Percentiles rank a stretch among this genome's conserved stretches.
These are phyloP conservation scores for Viridothelium virens DNA, from an alignment of 495 filamentous ascomycete species.

Conservation along the genomic window DNA sequence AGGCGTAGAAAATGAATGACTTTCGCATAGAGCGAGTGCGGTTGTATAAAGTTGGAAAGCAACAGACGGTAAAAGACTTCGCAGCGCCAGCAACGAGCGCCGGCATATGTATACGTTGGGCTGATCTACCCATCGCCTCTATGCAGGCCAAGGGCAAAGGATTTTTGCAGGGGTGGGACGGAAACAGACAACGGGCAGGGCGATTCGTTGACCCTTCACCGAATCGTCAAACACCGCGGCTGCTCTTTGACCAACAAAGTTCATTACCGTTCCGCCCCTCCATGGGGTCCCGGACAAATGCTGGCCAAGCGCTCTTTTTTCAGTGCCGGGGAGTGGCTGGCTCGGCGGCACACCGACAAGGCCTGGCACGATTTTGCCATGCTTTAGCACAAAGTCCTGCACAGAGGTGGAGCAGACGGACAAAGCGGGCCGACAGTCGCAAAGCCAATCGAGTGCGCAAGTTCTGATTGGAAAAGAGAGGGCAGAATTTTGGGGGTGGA, in stretches of 20 bases:
- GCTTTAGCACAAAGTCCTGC: slow-evolving; percentile 1
- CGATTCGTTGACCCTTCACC: background rate
- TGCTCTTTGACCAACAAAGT: background rate
- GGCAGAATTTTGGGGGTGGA: background rate
- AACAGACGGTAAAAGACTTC: background rate
- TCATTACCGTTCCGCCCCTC: slow-evolving; percentile 7
- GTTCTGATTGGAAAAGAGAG: background rate
- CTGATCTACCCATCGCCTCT: slow-evolving; percentile 4
- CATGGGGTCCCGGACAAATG: background rate
- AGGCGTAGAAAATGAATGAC: slow-evolving; percentile 9
- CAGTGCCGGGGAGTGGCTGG: background rate
- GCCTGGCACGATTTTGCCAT: background rate
- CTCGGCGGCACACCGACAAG: background rate
- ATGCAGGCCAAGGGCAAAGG: background rate
- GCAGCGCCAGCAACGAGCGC: slow-evolving; percentile 1
- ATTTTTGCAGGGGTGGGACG: background rate
- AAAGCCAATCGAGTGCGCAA: no score
- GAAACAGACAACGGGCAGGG: slow-evolving; percentile 10
- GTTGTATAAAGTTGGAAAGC: background rate
- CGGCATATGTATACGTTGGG: slow-evolving; percentile 7
- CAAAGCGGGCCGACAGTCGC: background rate
- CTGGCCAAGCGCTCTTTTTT: background rate
- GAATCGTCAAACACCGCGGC: slow-evolving; percentile 4
- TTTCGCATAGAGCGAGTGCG: background rate
- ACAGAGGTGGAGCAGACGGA: background rate